Conservation (phyloP, 1,139 yeast species). For the Pichia kudriavzevii region DNA sequence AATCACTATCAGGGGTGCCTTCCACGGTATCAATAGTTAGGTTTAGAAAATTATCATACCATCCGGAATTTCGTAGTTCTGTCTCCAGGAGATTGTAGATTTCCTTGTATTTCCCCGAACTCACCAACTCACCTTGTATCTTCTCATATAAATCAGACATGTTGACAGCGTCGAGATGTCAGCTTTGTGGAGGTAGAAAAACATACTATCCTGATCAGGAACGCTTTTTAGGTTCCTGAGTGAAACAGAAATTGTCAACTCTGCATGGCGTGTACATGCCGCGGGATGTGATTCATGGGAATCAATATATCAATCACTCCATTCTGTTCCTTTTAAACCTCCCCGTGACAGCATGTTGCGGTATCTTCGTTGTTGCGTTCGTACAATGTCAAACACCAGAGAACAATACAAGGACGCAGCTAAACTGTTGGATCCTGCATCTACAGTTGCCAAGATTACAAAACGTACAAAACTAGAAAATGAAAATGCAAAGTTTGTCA, state of each 20-base stretch:
- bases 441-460: conserved; percentile 30
- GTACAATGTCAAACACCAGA: conserved; percentile 6
- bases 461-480: conserved; percentile 28
- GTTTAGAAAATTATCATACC: conserved; percentile 71
- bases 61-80: conserved; percentile 68
- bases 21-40: conserved; percentile 40
- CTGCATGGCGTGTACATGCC: no score
- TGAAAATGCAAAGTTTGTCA: conserved; percentile 53
- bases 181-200: no score
- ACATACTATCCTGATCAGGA: no score
- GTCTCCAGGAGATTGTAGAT: conserved; percentile 56
- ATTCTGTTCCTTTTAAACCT: no score
- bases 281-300: no score
- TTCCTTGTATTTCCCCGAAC: conserved; percentile 72
- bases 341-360: no score
- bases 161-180: no score
- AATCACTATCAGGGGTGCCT: conserved; percentile 20
- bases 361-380: no score
- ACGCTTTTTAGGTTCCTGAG: no score
- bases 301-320: no score
- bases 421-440: conserved; percentile 11
- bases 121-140: conserved; percentile 63
- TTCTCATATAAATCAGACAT: conserved; percentile 48
- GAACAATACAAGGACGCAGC: conserved; percentile 7
- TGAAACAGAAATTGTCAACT: no score